These are phyloP conservation scores for Aspergillus calidoustus DNA, from an alignment of 2,329 filamentous ascomycete genomes.

Conservation along the genomic window DNA sequence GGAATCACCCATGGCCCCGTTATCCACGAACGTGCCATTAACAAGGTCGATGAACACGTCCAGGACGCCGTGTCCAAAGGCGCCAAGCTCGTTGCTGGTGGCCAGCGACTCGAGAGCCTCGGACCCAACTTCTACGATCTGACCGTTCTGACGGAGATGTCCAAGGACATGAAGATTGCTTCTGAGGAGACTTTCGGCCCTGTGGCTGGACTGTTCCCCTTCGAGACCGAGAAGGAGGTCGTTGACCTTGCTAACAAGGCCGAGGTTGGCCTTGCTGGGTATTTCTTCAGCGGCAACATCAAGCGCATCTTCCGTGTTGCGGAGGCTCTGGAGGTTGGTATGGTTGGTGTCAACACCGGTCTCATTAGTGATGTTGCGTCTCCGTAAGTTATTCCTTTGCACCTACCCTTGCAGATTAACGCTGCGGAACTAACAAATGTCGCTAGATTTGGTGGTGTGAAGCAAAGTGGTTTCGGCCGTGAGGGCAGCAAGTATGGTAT, in stretches of 20 bases:
- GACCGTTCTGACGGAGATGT: slow-evolving; percentile 89
- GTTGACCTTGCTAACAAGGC: slow-evolving; percentile 79
- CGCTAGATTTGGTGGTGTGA: slow-evolving; percentile 75
- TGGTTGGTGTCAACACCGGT: slow-evolving; percentile 73
- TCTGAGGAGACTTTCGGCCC: slow-evolving; percentile 95
- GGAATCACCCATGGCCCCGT: slow-evolving; percentile 55
- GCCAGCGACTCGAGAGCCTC: slow-evolving; percentile 72
- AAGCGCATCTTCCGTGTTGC: slow-evolving; percentile 64
- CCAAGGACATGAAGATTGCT: slow-evolving; percentile 78
- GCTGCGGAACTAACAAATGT: slow-evolving; percentile 23
- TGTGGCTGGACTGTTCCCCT: slow-evolving; percentile 86
- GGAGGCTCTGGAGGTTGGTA: slow-evolving; percentile 58
- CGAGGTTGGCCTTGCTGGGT: slow-evolving; percentile 88
- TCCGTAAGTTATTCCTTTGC: slow-evolving; percentile 43
- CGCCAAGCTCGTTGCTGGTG: slow-evolving; percentile 74
- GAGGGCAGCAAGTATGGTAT: slow-evolving; percentile 80
- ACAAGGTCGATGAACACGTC: slow-evolving; percentile 80
- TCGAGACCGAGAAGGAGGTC: slow-evolving; percentile 87
- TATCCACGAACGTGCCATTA: slow-evolving; percentile 78
- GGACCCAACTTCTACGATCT: slow-evolving; percentile 88
- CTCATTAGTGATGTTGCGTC: slow-evolving; percentile 59
- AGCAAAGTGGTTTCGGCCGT: slow-evolving; percentile 78
- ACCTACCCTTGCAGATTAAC: neutral
- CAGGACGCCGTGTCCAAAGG: slow-evolving; percentile 79
- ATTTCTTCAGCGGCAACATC: slow-evolving; percentile 78